These are phyloP conservation scores for Gnomoniopsis sp. DNA, from an alignment of 2,329 filamentous ascomycete genomes.

Conservation along the genomic window DNA sequence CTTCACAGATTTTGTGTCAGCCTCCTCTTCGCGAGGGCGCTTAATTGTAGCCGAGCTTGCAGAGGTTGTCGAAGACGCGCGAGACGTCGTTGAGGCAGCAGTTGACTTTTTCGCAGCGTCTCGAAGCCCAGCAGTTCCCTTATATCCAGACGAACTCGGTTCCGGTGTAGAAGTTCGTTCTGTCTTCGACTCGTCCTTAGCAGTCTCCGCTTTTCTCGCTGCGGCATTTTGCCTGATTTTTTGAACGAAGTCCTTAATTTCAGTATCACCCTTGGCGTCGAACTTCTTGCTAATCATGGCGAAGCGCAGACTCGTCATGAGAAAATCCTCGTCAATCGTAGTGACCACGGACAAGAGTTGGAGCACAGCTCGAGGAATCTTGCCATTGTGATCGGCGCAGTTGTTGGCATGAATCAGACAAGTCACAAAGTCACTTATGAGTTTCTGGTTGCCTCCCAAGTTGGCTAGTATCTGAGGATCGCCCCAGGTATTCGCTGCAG, in stretches of 20 bases:
- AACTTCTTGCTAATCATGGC: slow-evolving; percentile 61
- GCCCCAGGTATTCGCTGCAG: slow-evolving; percentile 52
- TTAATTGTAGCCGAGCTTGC: slow-evolving; percentile 25
- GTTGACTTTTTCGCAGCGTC: slow-evolving; percentile 22
- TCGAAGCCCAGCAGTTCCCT: slow-evolving; percentile 14
- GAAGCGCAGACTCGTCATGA: slow-evolving; percentile 63
- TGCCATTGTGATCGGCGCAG: slow-evolving; percentile 48
- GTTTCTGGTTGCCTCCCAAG: slow-evolving; percentile 53
- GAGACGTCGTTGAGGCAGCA: slow-evolving; percentile 13
- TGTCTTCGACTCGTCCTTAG: slow-evolving; percentile 24
- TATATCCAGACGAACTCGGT: slow-evolving; percentile 10
- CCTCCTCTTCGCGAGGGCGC: slow-evolving; percentile 37
- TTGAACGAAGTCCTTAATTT: slow-evolving; percentile 59
- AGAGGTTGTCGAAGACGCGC: slow-evolving; percentile 22
- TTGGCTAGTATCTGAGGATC: slow-evolving; percentile 55
- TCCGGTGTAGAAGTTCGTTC: slow-evolving; percentile 20
- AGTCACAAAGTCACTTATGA: slow-evolving; percentile 53
- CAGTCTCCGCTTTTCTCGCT: slow-evolving; percentile 19
- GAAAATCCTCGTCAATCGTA: slow-evolving; percentile 55
- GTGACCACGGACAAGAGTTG: slow-evolving; percentile 60
- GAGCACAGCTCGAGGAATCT: slow-evolving; percentile 53
- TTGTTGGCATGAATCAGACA: slow-evolving; percentile 53
- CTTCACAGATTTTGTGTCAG: slow-evolving; percentile 34
- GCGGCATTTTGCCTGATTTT: slow-evolving; percentile 32
- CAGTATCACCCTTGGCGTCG: slow-evolving; percentile 61